Base-by-base conservation (phyloP, 108 stramenopile species). In the Pelagomonas calceolata region DNA sequence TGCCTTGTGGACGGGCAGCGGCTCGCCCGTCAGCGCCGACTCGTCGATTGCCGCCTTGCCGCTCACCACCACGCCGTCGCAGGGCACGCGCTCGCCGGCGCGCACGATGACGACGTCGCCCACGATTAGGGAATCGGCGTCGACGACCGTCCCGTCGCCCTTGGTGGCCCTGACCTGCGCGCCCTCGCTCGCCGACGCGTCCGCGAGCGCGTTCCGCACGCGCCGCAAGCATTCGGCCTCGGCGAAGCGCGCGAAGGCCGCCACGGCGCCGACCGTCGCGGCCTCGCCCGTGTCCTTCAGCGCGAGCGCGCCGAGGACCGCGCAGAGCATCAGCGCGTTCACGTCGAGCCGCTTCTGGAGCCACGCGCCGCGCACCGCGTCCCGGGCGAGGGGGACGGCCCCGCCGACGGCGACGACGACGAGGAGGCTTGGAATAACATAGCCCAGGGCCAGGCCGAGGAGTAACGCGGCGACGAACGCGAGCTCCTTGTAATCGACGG, bases 71-170 rank as follows among this genome's bases (percentile, higher is more conserved):
- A 88, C 73, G 14, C 95, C 96, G 75, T 99, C 98, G 16, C 90
- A 87, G 0, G 95, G 93, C 34, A 99, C 82, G 74, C 95, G 93
- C 67, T 94, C 93, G 30, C 97, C 94, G 26, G 93, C 91, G 36
- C 86, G 76, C 15, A 97, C 93, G 64, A 88, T 87, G 32, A 95
- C 79, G 30, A 87, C 45, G 60, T 89, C 83, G 33, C 94, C 95
- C 1, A 88, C 75, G 7, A 78, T 82, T 4, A 98, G 73, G 16
- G 78, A 70, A 32, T 84, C 79, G 0, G 91, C 91, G 14, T 89
- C 88, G 10, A 92, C 81, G 36, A 34, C 35, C 32, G 18, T 51
- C 33, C 78, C 71, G n/a, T 78, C 69, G 26, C 30, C 65, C 21
- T 76, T 43, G 29, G 63, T 34, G 33, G 32, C 36, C 16, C 76